A percentile compares a stretch with the other conserved stretches of the same genome.
phyloP scores from a whole-genome alignment of 2,329 filamentous ascomycete genomes.

The Juglanconis sp. region DNA sequence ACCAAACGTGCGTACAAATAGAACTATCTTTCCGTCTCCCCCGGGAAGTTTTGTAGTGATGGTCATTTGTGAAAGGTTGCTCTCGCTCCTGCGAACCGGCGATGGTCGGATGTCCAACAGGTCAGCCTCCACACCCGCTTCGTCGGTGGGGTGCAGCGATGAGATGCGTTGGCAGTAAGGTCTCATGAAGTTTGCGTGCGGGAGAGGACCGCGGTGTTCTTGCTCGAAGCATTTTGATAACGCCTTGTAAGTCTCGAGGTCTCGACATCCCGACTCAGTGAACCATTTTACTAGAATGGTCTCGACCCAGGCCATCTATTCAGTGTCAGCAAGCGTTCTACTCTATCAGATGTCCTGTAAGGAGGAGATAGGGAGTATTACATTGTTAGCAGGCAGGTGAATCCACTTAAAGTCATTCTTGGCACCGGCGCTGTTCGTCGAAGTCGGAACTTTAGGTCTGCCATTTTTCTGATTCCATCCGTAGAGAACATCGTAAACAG shows the following conservation, averaged over 20 bases:
- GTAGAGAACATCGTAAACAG: constrained; percentile 50
- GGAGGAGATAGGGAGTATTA: constrained; percentile 30
- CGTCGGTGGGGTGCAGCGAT: constrained; percentile 28
- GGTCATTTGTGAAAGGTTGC: constrained; percentile 21
- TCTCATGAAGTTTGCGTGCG: constrained; percentile 62
- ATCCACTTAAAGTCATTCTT: constrained; percentile 47
- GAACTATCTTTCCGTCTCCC: constrained; percentile 30
- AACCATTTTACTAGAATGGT: constrained; percentile 61
- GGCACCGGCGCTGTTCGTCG: constrained; percentile 41
- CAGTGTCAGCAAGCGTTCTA: background rate
- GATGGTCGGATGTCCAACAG: constrained; percentile 16
- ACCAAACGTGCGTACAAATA: constrained; percentile 6
- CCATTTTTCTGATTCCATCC: constrained; percentile 43
- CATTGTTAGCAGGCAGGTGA: constrained; percentile 51
- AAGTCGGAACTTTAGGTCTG: constrained; percentile 43
- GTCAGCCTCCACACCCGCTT: constrained; percentile 4
- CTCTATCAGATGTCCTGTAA: constrained; percentile 22
- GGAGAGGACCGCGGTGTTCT: constrained; percentile 56
- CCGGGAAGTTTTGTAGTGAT: constrained; percentile 18
- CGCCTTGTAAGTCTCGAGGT: constrained; percentile 62
- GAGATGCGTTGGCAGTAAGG: constrained; percentile 53
- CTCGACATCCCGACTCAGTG: constrained; percentile 58
- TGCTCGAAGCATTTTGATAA: constrained; percentile 60
- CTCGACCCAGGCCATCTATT: constrained; percentile 56
- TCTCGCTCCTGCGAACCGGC: constrained; percentile 18